Evolutionary conservation across 495 filamentous ascomycete species (phyloP), one percentile per base, ranked within the genome.

Genomic region (Penicillium simplicissimum): DNA sequence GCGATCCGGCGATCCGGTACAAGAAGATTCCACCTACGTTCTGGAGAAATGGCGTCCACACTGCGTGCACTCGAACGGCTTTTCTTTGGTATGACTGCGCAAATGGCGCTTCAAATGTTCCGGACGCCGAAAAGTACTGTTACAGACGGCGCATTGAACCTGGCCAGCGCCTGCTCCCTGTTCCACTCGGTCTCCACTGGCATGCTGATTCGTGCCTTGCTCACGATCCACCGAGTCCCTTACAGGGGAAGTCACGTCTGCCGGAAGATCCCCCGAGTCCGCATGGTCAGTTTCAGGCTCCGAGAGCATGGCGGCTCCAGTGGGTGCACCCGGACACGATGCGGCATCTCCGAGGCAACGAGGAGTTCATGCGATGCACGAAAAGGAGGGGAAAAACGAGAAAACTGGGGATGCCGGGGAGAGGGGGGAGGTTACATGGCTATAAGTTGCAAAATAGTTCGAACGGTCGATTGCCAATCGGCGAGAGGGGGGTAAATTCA

Each of bases 71-170:
- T 86, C 82, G 64, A 90, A 90, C 0, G 84, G 85, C 64, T 88
- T 88, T 68, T 88, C 86, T 60, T 87, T 88, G 1, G 85, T 86
- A 67, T 91, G 88, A 51, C 87, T 88, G 42, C 88, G 82, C 61
- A 88, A 77, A 72, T 91, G 88, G 34, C 88, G 80, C 71, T 89
- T 91, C 43, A 91, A 69, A 72, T 91, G 88, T 67, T 91, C 88
- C 17, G 86, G 80, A 65, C 88, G 75, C 42, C 86, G 84, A 67
- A 91, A 91, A 10, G 81, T 83, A 23, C 77, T 82, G 47, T 77
- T 71, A 55, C 84, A 86, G 34, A 80, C 72, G 5, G 76, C 74
- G 58, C 84, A 86, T 71, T 78, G 72, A 2, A 70, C 67, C 49
- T 73, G 74, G 13, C 70, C 67, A 13, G 68, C 31, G 28, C 48